These are phyloP conservation scores for Cercospora sp. DNA, from an alignment of 2,329 filamentous ascomycete species.

Conservation along the genomic window DNA sequence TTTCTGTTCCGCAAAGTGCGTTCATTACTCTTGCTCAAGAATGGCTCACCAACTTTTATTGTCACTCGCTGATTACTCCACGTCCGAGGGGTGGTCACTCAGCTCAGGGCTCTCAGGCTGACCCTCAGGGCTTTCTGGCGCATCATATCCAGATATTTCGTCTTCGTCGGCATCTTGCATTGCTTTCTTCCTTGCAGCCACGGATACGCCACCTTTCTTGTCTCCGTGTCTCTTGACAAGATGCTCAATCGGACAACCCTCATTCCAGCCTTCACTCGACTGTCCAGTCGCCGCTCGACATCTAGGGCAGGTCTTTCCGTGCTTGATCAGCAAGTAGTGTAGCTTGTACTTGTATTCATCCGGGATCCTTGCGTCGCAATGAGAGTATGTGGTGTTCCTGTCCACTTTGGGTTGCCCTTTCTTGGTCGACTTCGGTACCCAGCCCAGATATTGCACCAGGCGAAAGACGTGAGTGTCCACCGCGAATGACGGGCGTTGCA, in stretches of 20 bases:
- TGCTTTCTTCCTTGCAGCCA: constrained; percentile 44
- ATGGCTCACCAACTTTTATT: constrained; percentile 12
- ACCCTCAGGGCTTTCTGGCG: constrained; percentile 50
- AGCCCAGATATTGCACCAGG: constrained; percentile 61
- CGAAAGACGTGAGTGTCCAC: constrained; percentile 69
- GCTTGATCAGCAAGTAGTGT: constrained; percentile 62
- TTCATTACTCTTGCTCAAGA: not conserved
- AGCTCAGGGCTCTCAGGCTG: constrained; percentile 24
- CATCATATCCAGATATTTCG: constrained; percentile 73
- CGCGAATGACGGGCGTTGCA: constrained; percentile 63
- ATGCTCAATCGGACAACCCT: constrained; percentile 65
- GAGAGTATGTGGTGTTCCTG: constrained; percentile 57
- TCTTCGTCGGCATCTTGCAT: constrained; percentile 76
- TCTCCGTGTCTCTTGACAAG: constrained; percentile 59
- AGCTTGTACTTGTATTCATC: constrained; percentile 64
- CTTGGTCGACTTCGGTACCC: constrained; percentile 55
- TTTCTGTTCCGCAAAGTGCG: not conserved
- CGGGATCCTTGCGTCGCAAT: constrained; percentile 62
- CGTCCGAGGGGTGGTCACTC: constrained; percentile 35
- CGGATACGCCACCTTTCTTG: constrained; percentile 49
- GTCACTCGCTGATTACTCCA: constrained; percentile 38
- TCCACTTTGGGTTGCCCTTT: constrained; percentile 49
- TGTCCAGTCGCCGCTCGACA: constrained; percentile 63
- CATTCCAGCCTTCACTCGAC: constrained; percentile 63
- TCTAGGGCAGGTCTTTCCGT: constrained; percentile 62